Base-by-base conservation (phyloP, 257 asterid genomes). In the Fraxinus pennsylvanica region DNA sequence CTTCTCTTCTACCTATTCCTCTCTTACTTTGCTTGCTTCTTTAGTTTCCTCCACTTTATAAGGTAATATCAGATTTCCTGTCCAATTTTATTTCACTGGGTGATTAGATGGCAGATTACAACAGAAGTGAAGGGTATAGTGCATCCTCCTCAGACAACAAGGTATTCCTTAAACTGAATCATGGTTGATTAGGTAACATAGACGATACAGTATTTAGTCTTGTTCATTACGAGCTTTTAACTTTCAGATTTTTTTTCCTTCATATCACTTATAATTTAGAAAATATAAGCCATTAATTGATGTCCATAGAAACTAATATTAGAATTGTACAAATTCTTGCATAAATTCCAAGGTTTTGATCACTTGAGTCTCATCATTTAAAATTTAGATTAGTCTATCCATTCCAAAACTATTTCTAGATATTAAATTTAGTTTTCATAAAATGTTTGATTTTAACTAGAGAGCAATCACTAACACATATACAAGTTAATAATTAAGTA, bases 51-150 rank as follows among this genome's bases (percentile, higher is more conserved):
- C 89, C 80, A 68, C 79, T 76, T 25, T 25, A 25, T 74, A 83
- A 89, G 93, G 91, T 89, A 88, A 85, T 82, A 9, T 38, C 39
- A 76, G 82, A 91, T 90, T 89, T n/a, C 79, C 80, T 85, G 38
- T n/a, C n/a, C 43, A 57, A 17, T 78, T 79, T 78, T n/a, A 70
- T 69, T 77, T 74, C 73, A 29, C 30, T 29, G 80, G 75, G 73
- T 50, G 74, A n/a, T 79, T 52, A 78, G 25, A 88, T 88, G 91
- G 91, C 87, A 78, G 85, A 80, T 9, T 87, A 78, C 89, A 87
- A 85, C 77, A 81, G 82, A 82, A 85, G 76, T 67, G 89, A 79
- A 72, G 87, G 80, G 45, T 76, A 57, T n/a, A 36, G 25, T 72
- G 80, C 75, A 50, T 75, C 85, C 63, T 75, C 86, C 43, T 86